Base-by-base conservation (phyloP, 805 yeast genomes). In the Maudiozyma serrabonitensis region DNA sequence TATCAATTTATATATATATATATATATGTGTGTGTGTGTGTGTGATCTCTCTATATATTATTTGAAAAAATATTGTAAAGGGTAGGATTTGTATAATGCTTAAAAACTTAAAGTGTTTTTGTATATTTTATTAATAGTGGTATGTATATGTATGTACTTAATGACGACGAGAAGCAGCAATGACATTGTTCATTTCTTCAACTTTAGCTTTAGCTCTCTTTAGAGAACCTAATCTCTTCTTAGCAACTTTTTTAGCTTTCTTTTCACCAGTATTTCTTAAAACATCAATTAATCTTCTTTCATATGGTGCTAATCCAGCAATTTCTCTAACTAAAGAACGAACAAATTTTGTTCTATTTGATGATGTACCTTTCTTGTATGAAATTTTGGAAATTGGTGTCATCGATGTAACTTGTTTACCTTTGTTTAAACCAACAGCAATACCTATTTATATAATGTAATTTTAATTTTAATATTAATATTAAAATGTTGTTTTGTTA, bases 181-280 rank as follows among this genome's bases (percentile, higher is more conserved):
- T 91, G 81, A 91, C 80, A 74, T 79, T 75, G 84, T 80, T 87
- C 90, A 95, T 86, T 79, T 90, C 96, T 80, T 93, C 99, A 74
- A 93, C 95, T 89, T 93, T 93, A 75, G 88, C 93, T 86, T 88
- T 87, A 70, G 98, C 97, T 83, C 99, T 95, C 81, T 82, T 84
- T 85, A 91, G 95, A 69, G 99, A 88, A 80, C 99, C 99, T 73
- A 93, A 87, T 87, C 93, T 91, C 95, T 87, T 93, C 93, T 93
- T 93, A 64, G 98, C 97, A 73, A 93, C 89, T 89, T 93, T 93
- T 88, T 93, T 87, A 66, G 99, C 99, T 82, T 98, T 93, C 95
- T 93, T 93, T 81, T 93, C 99, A 84, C 96, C 96, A 74, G 96
- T 90, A 81, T 95, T 93, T 84, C 99, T 93, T 85, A 93, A 82